These are phyloP conservation scores for Phalaenopsis hybrid DNA, from an alignment of 116 monocot genomes.

Conservation along the genomic window DNA sequence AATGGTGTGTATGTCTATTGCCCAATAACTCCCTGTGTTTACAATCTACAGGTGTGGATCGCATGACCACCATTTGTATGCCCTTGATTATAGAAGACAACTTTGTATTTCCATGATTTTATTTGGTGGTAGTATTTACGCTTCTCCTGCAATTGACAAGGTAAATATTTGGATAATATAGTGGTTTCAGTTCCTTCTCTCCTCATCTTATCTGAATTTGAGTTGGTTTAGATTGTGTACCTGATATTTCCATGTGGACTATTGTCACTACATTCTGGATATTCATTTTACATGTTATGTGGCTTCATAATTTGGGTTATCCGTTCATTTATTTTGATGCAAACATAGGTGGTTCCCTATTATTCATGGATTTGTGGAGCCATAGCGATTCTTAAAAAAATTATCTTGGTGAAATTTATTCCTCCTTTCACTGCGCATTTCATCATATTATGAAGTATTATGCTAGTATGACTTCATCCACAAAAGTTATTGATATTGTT, in stretches of 20 bases:
- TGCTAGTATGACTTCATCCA: too few relatives aligned
- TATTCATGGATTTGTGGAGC: too few relatives aligned
- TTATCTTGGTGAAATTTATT: too few relatives aligned
- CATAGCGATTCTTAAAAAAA: too few relatives aligned
- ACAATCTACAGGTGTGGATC: conserved; percentile 75
- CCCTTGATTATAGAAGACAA: conserved; percentile 51
- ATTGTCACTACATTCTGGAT: background rate
- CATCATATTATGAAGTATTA: too few relatives aligned
- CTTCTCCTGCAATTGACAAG: conserved; percentile 76
- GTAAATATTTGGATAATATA: conserved; percentile 19
- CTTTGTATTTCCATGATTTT: conserved; percentile 53
- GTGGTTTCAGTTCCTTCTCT: background rate
- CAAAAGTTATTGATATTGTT: too few relatives aligned
- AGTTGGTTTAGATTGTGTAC: background rate
- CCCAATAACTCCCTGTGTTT: conserved; percentile 2
- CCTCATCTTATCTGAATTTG: background rate
- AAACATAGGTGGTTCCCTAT: too few relatives aligned
- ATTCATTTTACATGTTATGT: background rate
- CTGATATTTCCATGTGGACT: background rate
- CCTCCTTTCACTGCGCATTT: too few relatives aligned
- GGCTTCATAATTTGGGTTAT: too few relatives aligned
- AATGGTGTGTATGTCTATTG: background rate
- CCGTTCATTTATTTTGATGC: too few relatives aligned
- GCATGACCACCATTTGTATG: conserved; percentile 77
- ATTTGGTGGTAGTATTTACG: conserved; percentile 88